Evolutionary conservation across 306 rosid species (phyloP).

Genomic region (Styphnolobium japonicum): DNA sequence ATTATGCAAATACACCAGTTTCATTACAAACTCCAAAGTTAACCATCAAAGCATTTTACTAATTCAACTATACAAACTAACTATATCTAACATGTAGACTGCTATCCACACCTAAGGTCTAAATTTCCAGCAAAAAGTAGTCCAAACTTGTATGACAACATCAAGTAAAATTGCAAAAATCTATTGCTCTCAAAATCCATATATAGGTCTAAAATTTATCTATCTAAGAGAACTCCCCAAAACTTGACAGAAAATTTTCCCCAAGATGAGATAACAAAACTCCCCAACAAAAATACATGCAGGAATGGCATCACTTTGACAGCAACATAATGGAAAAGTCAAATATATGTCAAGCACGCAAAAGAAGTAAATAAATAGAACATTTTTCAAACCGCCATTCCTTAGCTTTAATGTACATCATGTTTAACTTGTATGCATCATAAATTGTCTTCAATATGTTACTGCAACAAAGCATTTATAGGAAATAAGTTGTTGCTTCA

Average conservation of each 20-base stretch:
- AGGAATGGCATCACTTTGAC: background rate
- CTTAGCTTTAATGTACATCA: background rate
- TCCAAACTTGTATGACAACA: background rate
- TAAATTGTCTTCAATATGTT: background rate
- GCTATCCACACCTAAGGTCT: background rate
- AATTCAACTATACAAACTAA: background rate
- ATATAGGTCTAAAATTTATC: background rate
- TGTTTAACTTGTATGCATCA: background rate
- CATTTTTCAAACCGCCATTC: background rate
- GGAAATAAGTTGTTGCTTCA: background rate
- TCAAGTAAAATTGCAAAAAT: constrained; percentile 5
- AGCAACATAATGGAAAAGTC: constrained; percentile 3
- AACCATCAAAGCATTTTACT: background rate
- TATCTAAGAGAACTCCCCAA: background rate
- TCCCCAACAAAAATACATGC: background rate
- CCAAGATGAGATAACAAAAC: background rate
- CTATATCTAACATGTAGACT: background rate
- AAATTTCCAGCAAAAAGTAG: background rate
- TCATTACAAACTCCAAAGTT: background rate
- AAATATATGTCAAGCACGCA: background rate
- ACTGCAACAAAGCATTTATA: background rate
- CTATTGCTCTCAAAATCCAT: constrained; percentile 6
- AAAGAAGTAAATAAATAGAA: background rate
- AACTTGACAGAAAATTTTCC: background rate
- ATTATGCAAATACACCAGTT: constrained; percentile 1